Base-by-base conservation (phyloP, 768 basidiomycete genomes). In the Rhizopogon vesiculosus region DNA sequence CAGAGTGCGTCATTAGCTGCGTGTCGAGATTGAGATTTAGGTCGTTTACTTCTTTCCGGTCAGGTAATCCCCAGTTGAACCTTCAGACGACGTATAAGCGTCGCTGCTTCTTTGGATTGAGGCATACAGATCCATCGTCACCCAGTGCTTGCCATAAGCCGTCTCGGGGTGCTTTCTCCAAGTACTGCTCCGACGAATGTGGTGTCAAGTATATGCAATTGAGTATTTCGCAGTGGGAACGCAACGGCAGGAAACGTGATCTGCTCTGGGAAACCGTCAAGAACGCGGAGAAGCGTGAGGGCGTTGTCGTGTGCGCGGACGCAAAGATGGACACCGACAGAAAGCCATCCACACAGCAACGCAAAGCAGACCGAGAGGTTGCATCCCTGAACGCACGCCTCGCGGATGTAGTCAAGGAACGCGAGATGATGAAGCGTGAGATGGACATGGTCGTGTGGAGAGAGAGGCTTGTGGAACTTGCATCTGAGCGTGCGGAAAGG, bases 111-210 rank as follows among this genome's bases (percentile, higher is more conserved):
- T 80, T 79, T 53, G 90, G 90, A 15, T 73, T 86, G 19, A 76
- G 81, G 40, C 83, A 89, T 55, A 72, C 79, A 3, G 74, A 84
- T 61, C 86, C 88, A 3, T 73, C 71, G 7, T 88, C 85, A 4
- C 65, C 82, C 1, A 79, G 81, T 55, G 83, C 86, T 2, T 96
- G 93, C 64, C 88, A 88, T 66, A 87, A 84, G 58, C 87, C 93
- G 9, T 84, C 88, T 7, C 86, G 89, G 15, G 87, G 89, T 22
- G 81, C 81, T 2, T 86, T 93, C 63, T 94, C 92, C 22, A 95
- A 95, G 68, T 96, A 93, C 67, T 96, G 93, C 68, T 93, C 91
- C 13, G 87, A 91, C 52, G 89, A 88, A 58, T 96, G 93, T 60
- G 93, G 93, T 12, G 73, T 89, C 58, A 81, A 80, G 60, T 87